phyloP scores from a whole-genome alignment of 495 filamentous ascomycete species.

The Pyronema domesticum region DNA sequence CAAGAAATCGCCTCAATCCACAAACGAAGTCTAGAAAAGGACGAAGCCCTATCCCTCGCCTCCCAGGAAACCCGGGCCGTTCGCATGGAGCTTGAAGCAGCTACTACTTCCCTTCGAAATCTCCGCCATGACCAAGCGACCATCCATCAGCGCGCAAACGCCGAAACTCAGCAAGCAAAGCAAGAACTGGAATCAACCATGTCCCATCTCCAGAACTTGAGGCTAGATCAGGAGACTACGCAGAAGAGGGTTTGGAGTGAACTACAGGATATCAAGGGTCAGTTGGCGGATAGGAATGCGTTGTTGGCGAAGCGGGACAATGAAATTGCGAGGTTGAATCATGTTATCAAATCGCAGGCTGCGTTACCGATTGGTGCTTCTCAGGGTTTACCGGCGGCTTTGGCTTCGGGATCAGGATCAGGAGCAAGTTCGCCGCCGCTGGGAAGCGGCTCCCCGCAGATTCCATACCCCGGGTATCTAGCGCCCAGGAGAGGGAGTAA shows the following conservation, averaged over 20 bases:
- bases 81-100: not conserved
- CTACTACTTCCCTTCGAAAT: not conserved
- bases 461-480: not conserved
- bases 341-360: not conserved
- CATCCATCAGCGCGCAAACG: too few species aligned
- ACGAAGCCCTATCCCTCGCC: not conserved
- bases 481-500: not conserved
- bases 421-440: not conserved
- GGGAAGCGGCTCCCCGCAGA: not conserved
- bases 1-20: not conserved
- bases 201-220: not conserved
- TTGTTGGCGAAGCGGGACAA: not conserved
- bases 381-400: not conserved
- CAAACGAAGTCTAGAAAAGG: not conserved
- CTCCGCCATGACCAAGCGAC: not conserved
- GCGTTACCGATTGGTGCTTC: not conserved
- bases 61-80: not conserved
- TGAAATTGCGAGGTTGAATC: not conserved
- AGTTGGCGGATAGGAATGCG: not conserved
- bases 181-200: not conserved
- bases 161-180: not conserved
- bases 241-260: not conserved
- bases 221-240: not conserved
- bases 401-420: not conserved
- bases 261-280: not conserved